A percentile compares a stretch with the other conserved stretches of the same genome.
Evolutionary conservation across 2,329 filamentous ascomycete species (phyloP).

Genomic region (Colletotrichum cereale): DNA sequence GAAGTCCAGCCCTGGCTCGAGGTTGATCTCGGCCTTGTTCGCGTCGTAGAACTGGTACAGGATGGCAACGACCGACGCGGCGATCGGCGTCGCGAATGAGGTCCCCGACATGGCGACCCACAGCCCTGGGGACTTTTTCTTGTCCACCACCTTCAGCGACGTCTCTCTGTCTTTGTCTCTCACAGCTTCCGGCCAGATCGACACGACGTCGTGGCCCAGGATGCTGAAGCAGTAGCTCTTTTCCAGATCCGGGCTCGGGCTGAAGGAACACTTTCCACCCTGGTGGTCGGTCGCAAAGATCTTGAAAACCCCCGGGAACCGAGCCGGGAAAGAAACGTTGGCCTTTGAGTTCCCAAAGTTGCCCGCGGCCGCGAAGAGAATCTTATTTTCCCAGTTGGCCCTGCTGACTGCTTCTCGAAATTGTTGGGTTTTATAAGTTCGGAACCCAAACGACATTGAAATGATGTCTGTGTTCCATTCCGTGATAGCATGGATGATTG

Average conservation of each 20-base stretch:
- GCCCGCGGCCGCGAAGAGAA: conserved; percentile 8
- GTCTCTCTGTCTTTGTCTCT: neutral
- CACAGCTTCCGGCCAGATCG: conserved; percentile 2
- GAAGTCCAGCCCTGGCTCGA: neutral
- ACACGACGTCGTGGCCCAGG: conserved; percentile 9
- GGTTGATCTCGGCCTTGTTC: neutral
- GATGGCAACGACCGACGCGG: conserved; percentile 4
- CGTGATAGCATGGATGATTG: conserved; percentile 11
- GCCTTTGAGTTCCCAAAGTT: conserved; percentile 8
- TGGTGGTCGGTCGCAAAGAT: conserved; percentile 15
- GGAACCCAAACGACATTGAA: conserved; percentile 17
- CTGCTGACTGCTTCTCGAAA: neutral
- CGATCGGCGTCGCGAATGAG: conserved; percentile 21
- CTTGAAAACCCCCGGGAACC: conserved; percentile 3
- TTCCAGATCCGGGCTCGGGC: neutral
- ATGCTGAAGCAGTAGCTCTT: conserved; percentile 8
- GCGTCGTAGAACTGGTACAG: conserved; percentile 21
- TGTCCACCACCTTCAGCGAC: neutral
- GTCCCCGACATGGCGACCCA: conserved; percentile 18
- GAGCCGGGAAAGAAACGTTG: conserved; percentile 5
- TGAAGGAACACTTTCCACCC: conserved; percentile 2
- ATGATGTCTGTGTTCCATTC: conserved; percentile 24
- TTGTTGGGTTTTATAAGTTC: neutral
- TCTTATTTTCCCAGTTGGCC: conserved; percentile 1
- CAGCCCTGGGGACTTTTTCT: neutral